Evolutionary conservation across 352 stramenopile species (phyloP).

Genomic region (Pythium aquatile): DNA sequence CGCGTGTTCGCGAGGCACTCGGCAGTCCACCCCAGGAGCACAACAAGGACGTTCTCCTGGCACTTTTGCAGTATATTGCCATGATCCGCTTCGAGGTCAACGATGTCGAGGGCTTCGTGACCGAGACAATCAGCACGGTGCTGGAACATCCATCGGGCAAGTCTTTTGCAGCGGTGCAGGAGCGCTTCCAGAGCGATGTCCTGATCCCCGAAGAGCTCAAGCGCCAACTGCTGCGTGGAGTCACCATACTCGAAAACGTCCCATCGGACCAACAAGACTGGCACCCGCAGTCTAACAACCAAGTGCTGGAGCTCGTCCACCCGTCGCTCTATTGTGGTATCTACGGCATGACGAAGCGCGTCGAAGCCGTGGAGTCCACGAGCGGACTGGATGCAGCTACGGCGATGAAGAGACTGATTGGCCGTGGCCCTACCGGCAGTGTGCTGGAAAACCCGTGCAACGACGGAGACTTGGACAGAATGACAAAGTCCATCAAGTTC

Average conservation of each 20-base stretch:
- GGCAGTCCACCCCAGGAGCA: neutral
- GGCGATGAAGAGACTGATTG: neutral
- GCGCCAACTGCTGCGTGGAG: neutral
- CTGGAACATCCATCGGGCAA: neutral
- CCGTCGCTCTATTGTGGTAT: constrained; percentile 57
- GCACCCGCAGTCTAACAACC: constrained; percentile 40
- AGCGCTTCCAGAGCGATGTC: neutral
- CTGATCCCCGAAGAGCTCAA: neutral
- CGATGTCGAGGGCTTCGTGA: neutral
- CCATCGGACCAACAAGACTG: constrained; percentile 46
- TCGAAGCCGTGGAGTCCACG: neutral
- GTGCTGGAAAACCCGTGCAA: neutral
- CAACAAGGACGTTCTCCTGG: neutral
- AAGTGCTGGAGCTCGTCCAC: constrained; percentile 58
- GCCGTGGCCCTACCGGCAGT: neutral
- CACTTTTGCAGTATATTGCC: neutral
- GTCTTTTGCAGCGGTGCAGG: neutral
- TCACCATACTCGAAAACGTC: constrained; percentile 30
- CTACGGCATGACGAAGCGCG: neutral
- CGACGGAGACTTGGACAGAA: neutral
- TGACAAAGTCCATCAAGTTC: neutral
- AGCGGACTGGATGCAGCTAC: neutral
- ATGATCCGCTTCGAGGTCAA: neutral
- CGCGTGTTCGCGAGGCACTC: neutral
- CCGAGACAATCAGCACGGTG: neutral